Conservation (phyloP, 805 yeast species). For the Zygosaccharomyces rouxii region DNA sequence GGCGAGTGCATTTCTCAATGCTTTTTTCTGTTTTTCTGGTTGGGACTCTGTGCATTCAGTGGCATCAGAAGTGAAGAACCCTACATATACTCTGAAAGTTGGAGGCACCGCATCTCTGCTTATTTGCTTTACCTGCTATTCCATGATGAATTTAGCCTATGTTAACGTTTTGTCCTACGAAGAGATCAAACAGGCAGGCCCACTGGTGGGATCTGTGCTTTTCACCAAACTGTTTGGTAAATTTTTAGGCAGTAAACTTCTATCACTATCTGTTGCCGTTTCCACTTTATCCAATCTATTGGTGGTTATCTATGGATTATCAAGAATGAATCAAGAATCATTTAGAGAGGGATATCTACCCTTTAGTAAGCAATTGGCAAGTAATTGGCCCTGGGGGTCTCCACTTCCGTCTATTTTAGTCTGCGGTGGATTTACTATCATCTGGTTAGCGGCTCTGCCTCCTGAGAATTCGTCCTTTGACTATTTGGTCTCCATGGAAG, state of each 20-base stretch:
- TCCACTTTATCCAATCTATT: constrained; percentile 60
- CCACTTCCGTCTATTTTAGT: constrained; percentile 48
- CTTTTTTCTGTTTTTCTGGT: constrained; percentile 57
- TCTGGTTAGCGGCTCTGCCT: constrained; percentile 36
- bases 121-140: constrained; percentile 45
- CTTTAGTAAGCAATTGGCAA: constrained; percentile 46
- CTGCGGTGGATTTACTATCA: constrained; percentile 32
- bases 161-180: constrained; percentile 49
- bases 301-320: constrained; percentile 54
- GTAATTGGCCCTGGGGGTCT: constrained; percentile 52
- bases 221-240: constrained; percentile 54
- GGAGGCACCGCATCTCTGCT: constrained; percentile 56
- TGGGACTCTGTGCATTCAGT: constrained; percentile 62
- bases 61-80: constrained; percentile 57
- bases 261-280: constrained; percentile 55
- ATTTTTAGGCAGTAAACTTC: constrained; percentile 47
- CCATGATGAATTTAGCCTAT: constrained; percentile 53
- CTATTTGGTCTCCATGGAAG: constrained; percentile 43
- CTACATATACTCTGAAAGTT: constrained; percentile 50
- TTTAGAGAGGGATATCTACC: constrained; percentile 63
- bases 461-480: constrained; percentile 38
- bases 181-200: constrained; percentile 52
- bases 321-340: constrained; percentile 61
- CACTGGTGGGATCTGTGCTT: constrained; percentile 53
- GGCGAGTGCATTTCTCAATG: constrained; percentile 53